Conservation (phyloP, 1,284 basidiomycete genomes). For the Tilletia horrida region DNA sequence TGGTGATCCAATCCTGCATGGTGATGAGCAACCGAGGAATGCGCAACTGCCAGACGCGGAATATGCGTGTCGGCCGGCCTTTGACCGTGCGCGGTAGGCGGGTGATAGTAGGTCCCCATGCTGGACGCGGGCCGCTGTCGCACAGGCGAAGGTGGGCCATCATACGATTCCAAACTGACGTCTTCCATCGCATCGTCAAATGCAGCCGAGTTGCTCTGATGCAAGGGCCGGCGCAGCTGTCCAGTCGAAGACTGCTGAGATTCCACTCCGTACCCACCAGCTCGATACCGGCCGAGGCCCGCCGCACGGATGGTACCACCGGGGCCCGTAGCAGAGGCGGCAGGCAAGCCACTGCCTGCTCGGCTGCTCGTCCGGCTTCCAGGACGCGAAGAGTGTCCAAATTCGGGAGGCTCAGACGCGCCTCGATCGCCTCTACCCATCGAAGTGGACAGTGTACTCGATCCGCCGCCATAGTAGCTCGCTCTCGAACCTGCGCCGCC, state of each 20-base stretch:
- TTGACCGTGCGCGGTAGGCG: conserved; percentile 28
- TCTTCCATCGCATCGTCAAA: conserved; percentile 13
- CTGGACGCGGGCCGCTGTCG: conserved; percentile 28
- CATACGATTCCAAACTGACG: conserved; percentile 2
- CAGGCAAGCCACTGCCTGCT: no score
- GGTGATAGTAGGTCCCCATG: conserved; percentile 40
- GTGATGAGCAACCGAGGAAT: background rate
- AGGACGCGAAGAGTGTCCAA: background rate
- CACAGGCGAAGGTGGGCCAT: background rate
- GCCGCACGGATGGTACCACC: background rate
- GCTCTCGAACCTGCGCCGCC: background rate
- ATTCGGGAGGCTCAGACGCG: conserved; percentile 9
- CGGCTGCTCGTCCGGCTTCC: conserved; percentile 2
- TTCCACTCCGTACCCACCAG: conserved; percentile 14
- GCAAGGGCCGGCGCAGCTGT: conserved; percentile 9
- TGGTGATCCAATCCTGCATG: background rate
- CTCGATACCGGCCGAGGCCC: background rate
- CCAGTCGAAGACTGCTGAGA: conserved; percentile 22
- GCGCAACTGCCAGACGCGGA: conserved; percentile 28
- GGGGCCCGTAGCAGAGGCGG: no score
- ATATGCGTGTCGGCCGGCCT: conserved; percentile 31
- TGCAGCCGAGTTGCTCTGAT: background rate
- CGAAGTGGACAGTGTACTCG: background rate
- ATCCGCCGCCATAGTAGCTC: background rate
- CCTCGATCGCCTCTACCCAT: background rate